Percentiles rank a stretch among this genome's conserved stretches.
Evolutionary conservation across 2,329 filamentous ascomycete species (phyloP).

Genomic region (Bipolaris victoriae): DNA sequence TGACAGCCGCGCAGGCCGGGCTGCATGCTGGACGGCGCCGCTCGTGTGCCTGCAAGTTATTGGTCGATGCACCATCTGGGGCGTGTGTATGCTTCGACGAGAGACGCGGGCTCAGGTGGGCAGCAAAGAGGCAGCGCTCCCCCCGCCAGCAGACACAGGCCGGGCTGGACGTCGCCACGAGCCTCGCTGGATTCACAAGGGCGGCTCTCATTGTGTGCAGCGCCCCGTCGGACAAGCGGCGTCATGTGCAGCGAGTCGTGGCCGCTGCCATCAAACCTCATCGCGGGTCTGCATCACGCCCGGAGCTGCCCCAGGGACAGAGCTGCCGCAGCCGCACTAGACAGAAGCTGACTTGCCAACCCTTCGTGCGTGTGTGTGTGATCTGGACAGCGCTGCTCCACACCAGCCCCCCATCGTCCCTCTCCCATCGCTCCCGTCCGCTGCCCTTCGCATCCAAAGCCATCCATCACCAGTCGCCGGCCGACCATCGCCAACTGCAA

Average conservation of each 20-base stretch:
- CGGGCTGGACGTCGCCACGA: constrained; percentile 13
- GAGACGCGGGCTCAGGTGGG: constrained; percentile 23
- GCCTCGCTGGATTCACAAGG: constrained; percentile 8
- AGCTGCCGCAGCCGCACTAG: constrained; percentile 36
- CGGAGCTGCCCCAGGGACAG: constrained; percentile 23
- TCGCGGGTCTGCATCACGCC: constrained; percentile 27
- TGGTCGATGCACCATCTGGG: constrained; percentile 20
- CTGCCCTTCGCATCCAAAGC: constrained; percentile 11
- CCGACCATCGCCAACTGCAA: constrained; percentile 23
- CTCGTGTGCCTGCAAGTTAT: constrained; percentile 17
- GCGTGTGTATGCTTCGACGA: constrained; percentile 21
- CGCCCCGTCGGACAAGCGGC: constrained; percentile 2
- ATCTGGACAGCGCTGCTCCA: constrained; percentile 24
- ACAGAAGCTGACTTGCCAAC: constrained; percentile 33
- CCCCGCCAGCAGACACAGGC: constrained; percentile 6
- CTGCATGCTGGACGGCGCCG: constrained; percentile 19
- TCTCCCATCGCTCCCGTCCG: constrained; percentile 14
- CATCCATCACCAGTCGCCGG: constrained; percentile 16
- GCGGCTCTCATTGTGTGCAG: constrained; percentile 7
- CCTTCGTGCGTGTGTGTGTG: constrained; percentile 26
- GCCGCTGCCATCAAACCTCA: constrained; percentile 25
- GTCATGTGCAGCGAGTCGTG: constrained; percentile 10
- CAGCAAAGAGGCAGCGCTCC: constrained; percentile 17
- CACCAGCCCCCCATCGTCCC: constrained; percentile 20
- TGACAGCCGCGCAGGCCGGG: constrained; percentile 2